Percentiles rank a stretch among this genome's conserved stretches.
Evolutionary conservation across 331 rosid genomes (phyloP).

Genomic region (Stylosanthes scabra): DNA sequence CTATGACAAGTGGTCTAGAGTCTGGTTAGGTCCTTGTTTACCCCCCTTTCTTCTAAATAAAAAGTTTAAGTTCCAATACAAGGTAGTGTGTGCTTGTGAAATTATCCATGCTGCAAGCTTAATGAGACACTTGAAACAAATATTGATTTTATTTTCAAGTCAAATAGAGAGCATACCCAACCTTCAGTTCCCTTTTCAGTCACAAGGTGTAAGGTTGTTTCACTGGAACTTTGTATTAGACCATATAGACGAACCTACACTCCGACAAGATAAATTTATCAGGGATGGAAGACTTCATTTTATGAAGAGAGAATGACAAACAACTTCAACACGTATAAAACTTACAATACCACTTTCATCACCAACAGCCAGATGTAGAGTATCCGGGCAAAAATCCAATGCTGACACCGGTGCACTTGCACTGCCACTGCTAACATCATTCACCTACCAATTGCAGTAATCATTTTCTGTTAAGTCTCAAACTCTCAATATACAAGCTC

Average conservation of each 20-base stretch:
- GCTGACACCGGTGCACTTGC: slow-evolving; percentile 68
- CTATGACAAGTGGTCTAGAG: too few species aligned
- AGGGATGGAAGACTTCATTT: slow-evolving; percentile 33
- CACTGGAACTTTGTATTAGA: slow-evolving; percentile 52
- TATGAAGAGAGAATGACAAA: slow-evolving; percentile 28
- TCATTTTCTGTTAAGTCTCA: slow-evolving; percentile 28
- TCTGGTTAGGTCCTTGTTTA: too few species aligned
- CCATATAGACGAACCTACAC: slow-evolving; percentile 79
- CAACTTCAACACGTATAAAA: slow-evolving; percentile 19
- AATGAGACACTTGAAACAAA: slow-evolving; percentile 23
- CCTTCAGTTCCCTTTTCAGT: slow-evolving; percentile 75
- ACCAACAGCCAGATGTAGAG: slow-evolving; percentile 68
- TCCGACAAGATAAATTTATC: slow-evolving; percentile 38
- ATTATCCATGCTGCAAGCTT: too few species aligned
- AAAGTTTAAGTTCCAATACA: too few species aligned
- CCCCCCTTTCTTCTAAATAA: too few species aligned
- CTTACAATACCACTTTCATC: slow-evolving; percentile 77
- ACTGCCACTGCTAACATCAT: slow-evolving; percentile 45
- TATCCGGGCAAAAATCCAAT: slow-evolving; percentile 70
- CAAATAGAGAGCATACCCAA: slow-evolving; percentile 36
- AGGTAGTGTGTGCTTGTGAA: too few species aligned
- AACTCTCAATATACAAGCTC: neutral
- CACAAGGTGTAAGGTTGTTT: slow-evolving; percentile 54
- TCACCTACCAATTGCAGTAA: slow-evolving; percentile 61
- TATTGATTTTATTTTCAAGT: slow-evolving; percentile 7